Evolutionary conservation across 306 rosid species (phyloP).

Genomic region (Abrus pulchellus): DNA sequence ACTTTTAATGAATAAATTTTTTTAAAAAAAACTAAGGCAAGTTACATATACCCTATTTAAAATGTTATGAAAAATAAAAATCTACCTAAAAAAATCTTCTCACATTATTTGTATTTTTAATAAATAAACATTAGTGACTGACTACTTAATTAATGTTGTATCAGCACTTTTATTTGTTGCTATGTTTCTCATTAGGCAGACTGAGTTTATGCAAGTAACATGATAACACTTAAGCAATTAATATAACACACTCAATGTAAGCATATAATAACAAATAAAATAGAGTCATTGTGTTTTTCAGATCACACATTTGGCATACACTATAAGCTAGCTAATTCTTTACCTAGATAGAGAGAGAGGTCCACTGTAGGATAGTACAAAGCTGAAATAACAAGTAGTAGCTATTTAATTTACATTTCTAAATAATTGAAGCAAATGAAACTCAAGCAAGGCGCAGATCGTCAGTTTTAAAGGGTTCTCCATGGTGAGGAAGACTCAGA

Average conservation of each 20-base stretch:
- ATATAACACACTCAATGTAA: slow-evolving; percentile 29
- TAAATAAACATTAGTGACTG: no score
- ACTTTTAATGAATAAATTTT: no score
- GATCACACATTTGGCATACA: slow-evolving; percentile 34
- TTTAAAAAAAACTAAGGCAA: no score
- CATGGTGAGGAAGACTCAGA: slow-evolving; percentile 48
- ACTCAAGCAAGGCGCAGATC: slow-evolving; percentile 69
- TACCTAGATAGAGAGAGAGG: slow-evolving; percentile 28
- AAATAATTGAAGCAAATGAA: slow-evolving; percentile 21
- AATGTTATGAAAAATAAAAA: no score
- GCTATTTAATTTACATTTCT: slow-evolving; percentile 37
- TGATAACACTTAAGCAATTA: neutral
- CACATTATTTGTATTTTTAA: no score
- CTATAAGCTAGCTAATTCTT: slow-evolving; percentile 32
- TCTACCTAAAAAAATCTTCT: no score
- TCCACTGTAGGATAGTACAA: slow-evolving; percentile 9
- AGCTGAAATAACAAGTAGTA: slow-evolving; percentile 38
- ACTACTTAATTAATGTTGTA: no score
- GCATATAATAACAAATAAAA: slow-evolving; percentile 30
- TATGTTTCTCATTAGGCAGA: neutral
- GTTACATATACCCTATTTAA: no score
- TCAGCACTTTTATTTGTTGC: no score
- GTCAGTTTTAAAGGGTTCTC: slow-evolving; percentile 43
- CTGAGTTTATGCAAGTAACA: neutral
- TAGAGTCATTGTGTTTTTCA: slow-evolving; percentile 34